Percentiles rank a stretch among this genome's conserved stretches.
phyloP scores from a whole-genome alignment of 2,329 filamentous ascomycete genomes.

The Amylocarpus encephaloides region DNA sequence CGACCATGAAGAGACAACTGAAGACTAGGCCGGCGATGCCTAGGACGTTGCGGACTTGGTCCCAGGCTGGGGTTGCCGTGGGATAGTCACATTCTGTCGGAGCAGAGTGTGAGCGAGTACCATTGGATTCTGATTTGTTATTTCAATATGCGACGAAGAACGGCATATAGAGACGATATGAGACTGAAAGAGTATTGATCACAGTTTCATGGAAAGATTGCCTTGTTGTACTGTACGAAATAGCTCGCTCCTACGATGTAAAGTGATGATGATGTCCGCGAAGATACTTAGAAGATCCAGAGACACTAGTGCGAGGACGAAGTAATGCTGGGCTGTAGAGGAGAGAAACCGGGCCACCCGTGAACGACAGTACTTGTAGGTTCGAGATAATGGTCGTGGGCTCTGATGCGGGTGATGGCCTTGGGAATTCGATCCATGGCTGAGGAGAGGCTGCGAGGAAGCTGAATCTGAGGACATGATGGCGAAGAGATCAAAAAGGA shows the following conservation, averaged over 20 bases:
- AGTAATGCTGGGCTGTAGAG: slow-evolving; percentile 9
- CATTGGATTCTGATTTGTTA: neutral
- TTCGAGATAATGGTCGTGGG: neutral
- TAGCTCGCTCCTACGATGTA: slow-evolving; percentile 30
- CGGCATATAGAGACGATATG: no score
- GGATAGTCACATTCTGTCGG: slow-evolving; percentile 36
- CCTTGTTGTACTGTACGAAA: no score
- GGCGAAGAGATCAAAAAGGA: no score
- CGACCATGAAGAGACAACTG: slow-evolving; percentile 58
- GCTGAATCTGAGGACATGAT: neutral
- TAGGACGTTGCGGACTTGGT: slow-evolving; percentile 38
- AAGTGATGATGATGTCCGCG: slow-evolving; percentile 43
- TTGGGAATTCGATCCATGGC: neutral
- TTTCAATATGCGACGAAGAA: neutral
- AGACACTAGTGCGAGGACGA: slow-evolving; percentile 41
- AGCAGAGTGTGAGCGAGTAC: neutral
- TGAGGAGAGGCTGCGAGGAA: slow-evolving; percentile 19
- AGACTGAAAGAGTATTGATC: no score
- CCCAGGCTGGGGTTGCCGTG: slow-evolving; percentile 26
- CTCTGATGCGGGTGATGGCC: neutral
- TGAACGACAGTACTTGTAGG: neutral
- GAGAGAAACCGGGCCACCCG: neutral
- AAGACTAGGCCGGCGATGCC: slow-evolving; percentile 50
- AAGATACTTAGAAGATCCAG: slow-evolving; percentile 47
- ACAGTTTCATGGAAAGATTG: no score